Percentiles rank a stretch among this genome's conserved stretches.
These are phyloP conservation scores for Kandelia obovata DNA, from an alignment of 345 rosid species.

Conservation along the genomic window DNA sequence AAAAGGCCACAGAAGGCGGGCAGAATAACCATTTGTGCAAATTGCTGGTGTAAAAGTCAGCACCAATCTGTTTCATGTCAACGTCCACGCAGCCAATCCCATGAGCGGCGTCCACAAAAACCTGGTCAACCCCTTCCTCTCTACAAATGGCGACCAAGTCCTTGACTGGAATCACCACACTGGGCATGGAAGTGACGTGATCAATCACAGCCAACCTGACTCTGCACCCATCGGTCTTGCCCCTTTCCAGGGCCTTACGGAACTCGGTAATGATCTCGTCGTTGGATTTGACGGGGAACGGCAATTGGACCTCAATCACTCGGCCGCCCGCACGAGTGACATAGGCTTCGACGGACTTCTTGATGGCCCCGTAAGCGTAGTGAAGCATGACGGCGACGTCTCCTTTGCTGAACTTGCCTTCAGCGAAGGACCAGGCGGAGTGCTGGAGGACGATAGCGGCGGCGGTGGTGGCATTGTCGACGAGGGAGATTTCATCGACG, in stretches of 20 bases:
- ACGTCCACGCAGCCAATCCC: constrained; percentile 92
- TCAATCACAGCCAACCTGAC: constrained; percentile 89
- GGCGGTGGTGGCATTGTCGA: constrained; percentile 96
- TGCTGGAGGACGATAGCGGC: constrained; percentile 77
- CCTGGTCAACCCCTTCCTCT: constrained; percentile 78
- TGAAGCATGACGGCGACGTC: constrained; percentile 86
- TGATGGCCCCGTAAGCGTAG: constrained; percentile 81
- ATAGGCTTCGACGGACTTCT: constrained; percentile 87
- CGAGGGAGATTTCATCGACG: constrained; percentile 68
- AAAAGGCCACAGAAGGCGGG: constrained; percentile 84
- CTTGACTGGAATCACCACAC: constrained; percentile 76
- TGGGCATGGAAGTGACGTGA: constrained; percentile 95
- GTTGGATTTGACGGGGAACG: constrained; percentile 67
- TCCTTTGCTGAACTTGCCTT: constrained; percentile 56
- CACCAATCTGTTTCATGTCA: constrained; percentile 84
- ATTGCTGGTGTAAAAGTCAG: constrained; percentile 88
- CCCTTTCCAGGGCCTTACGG: constrained; percentile 56
- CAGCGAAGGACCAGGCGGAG: constrained; percentile 63
- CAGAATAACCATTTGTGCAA: constrained; percentile 95
- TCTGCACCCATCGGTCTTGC: constrained; percentile 57
- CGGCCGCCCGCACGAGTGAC: constrained; percentile 79
- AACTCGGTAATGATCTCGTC: constrained; percentile 65
- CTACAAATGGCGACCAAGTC: constrained; percentile 80
- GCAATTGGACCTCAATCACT: constrained; percentile 82
- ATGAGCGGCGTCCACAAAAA: constrained; percentile 94